These are phyloP conservation scores for Spizellomyces punctatus DNA, from an alignment of 192 early-diverging fungal species.

Conservation along the genomic window DNA sequence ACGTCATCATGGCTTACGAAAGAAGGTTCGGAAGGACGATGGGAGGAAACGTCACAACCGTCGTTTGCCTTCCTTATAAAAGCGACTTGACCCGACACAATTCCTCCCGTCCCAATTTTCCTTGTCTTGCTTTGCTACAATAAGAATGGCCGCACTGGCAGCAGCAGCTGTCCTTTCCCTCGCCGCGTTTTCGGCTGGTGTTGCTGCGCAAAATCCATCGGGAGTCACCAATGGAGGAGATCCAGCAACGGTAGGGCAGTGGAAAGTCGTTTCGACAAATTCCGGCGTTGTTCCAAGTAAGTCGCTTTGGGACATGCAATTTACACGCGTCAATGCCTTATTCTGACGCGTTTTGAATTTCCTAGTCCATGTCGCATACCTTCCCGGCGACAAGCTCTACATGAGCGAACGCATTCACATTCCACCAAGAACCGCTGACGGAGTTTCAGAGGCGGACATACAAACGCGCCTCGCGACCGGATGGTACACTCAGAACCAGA, in stretches of 20 bases:
- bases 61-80: too few relatives aligned
- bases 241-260: background rate
- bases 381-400: slow-evolving; percentile 16
- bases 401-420: slow-evolving; percentile 25
- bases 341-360: background rate
- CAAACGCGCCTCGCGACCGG: slow-evolving; percentile 6
- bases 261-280: slow-evolving; percentile 26
- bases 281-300: slow-evolving; percentile 10
- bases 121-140: too few relatives aligned
- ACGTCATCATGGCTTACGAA: too few relatives aligned
- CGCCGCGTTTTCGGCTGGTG: background rate
- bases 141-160: too few relatives aligned
- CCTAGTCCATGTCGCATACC: slow-evolving; percentile 6
- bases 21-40: too few relatives aligned
- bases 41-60: too few relatives aligned
- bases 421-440: background rate
- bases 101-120: too few relatives aligned
- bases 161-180: background rate
- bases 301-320: background rate
- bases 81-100: too few relatives aligned
- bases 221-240: background rate
- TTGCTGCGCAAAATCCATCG: background rate
- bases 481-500: slow-evolving; percentile 17
- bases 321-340: background rate
- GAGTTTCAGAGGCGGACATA: slow-evolving; percentile 10